Percentiles rank a stretch among this genome's conserved stretches.
phyloP scores from a whole-genome alignment of 2,329 filamentous ascomycete genomes.

The Rosellinia necatrix region DNA sequence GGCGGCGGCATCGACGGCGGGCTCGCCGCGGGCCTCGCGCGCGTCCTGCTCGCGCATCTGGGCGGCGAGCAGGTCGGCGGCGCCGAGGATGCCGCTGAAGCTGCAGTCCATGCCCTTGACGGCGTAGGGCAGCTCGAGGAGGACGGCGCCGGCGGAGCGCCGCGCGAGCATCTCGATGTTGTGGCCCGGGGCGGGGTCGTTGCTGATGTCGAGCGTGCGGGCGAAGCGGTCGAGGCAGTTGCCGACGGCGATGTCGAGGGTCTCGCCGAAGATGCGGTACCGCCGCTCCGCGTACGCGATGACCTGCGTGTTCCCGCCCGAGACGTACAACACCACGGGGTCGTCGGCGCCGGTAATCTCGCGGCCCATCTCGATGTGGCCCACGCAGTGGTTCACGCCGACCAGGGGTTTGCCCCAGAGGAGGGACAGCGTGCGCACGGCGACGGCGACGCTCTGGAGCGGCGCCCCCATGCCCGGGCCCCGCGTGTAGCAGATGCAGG shows the following conservation, averaged over 20 bases:
- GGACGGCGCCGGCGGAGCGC: conserved; percentile 62
- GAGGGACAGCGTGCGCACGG: conserved; percentile 77
- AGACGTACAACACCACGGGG: conserved; percentile 94
- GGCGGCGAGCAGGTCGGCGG: conserved; percentile 78
- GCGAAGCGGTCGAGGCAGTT: conserved; percentile 98
- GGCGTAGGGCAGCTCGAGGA: conserved; percentile 90
- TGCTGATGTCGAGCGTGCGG: conserved; percentile 85
- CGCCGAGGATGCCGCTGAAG: conserved; percentile 88
- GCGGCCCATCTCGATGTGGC: conserved; percentile 98
- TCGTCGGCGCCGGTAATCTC: conserved; percentile 88
- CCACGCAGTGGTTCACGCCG: conserved; percentile 96
- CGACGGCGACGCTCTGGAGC: conserved; percentile 82
- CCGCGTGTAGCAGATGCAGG: conserved; percentile 94
- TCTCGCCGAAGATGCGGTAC: conserved; percentile 97
- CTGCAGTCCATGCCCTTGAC: conserved; percentile 99
- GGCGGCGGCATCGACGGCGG: conserved; percentile 39
- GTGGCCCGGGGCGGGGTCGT: conserved; percentile 95
- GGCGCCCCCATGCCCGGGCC: conserved; percentile 97
- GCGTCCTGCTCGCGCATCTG: conserved; percentile 57
- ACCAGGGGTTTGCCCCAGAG: conserved; percentile 90
- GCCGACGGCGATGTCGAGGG: conserved; percentile 94
- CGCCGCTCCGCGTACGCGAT: conserved; percentile 94
- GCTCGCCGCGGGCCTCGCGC: conserved; percentile 31
- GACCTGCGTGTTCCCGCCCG: conserved; percentile 95
- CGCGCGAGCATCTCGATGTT: conserved; percentile 95